A percentile compares a stretch with the other conserved stretches of the same genome.
Evolutionary conservation across 2,329 filamentous ascomycete genomes (phyloP).

Genomic region (Trichoderma polysporum): DNA sequence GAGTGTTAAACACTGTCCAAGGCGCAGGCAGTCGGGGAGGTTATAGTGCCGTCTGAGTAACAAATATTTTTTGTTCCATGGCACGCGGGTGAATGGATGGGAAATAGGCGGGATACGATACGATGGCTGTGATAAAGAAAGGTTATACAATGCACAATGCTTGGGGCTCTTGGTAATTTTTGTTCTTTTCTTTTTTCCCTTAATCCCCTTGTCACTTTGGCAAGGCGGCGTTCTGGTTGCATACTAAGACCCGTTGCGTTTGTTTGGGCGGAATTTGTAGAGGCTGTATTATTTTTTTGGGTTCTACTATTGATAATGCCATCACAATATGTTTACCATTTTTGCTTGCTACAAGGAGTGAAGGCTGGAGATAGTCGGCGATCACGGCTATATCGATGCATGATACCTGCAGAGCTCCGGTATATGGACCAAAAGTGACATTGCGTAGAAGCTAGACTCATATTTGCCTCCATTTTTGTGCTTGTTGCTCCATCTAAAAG

Average conservation of each 20-base stretch:
- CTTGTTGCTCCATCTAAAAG: not conserved
- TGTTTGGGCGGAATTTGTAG: conserved; percentile 29
- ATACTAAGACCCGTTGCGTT: conserved; percentile 27
- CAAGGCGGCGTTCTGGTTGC: conserved; percentile 30
- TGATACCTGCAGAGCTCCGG: not conserved
- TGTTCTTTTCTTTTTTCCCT: not conserved
- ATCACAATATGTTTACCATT: conserved; percentile 6
- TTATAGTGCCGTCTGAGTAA: conserved; percentile 80
- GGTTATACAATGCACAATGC: conserved; percentile 19
- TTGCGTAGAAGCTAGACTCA: not conserved
- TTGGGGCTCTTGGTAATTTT: conserved; percentile 18
- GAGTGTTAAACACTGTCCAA: conserved; percentile 79
- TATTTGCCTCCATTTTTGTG: not conserved
- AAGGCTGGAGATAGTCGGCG: not conserved
- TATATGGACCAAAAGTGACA: not conserved
- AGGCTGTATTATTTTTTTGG: conserved; percentile 20
- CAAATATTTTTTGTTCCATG: not conserved
- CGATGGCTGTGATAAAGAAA: conserved; percentile 5
- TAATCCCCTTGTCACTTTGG: conserved; percentile 13
- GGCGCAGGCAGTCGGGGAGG: conserved; percentile 82
- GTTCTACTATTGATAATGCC: conserved; percentile 13
- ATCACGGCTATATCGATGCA: not conserved
- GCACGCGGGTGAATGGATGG: not conserved
- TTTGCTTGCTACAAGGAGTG: not conserved
- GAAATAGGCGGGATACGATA: not conserved